Evolutionary conservation across 352 stramenopile species (phyloP).

Genomic region (Globisporangium paddicum): DNA sequence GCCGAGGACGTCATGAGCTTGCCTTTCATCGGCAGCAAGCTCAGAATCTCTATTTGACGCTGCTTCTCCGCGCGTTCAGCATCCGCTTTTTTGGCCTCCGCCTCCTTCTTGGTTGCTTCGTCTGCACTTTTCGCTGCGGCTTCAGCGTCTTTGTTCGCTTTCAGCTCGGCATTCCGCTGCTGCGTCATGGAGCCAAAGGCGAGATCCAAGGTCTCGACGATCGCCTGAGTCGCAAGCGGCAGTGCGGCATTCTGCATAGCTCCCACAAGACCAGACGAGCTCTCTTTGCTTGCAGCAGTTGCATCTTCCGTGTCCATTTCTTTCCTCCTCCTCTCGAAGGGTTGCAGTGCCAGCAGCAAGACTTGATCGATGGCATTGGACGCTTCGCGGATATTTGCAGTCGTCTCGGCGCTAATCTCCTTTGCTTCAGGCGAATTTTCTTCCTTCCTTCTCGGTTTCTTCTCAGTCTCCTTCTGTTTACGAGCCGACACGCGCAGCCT

Average conservation of each 20-base stretch:
- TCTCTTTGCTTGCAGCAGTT: conserved; percentile 7
- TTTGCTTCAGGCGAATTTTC: background rate
- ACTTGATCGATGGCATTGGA: conserved; percentile 40
- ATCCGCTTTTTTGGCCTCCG: conserved; percentile 28
- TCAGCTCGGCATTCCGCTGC: conserved; percentile 28
- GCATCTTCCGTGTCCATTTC: conserved; percentile 28
- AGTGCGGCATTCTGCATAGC: conserved; percentile 15
- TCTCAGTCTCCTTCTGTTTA: conserved; percentile 13
- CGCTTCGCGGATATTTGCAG: conserved; percentile 25
- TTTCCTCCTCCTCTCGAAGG: conserved; percentile 35
- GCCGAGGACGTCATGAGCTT: conserved; percentile 33
- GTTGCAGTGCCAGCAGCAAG: conserved; percentile 41
- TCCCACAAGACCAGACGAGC: background rate
- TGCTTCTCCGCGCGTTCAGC: conserved; percentile 26
- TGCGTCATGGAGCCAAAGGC: conserved; percentile 33
- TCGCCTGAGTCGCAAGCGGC: conserved; percentile 26
- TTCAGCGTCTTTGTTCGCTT: conserved; percentile 21
- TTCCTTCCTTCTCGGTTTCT: conserved; percentile 12
- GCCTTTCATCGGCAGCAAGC: conserved; percentile 36
- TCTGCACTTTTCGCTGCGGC: conserved; percentile 26
- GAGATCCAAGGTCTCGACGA: conserved; percentile 40
- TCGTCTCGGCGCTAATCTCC: conserved; percentile 14
- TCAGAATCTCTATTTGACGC: conserved; percentile 38
- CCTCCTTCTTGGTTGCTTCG: conserved; percentile 38
- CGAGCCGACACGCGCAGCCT: conserved; percentile 18